Evolutionary conservation across 2,329 filamentous ascomycete species (phyloP), one percentile per base, ranked within the genome.

Genomic region (Davidsoniella australis): DNA sequence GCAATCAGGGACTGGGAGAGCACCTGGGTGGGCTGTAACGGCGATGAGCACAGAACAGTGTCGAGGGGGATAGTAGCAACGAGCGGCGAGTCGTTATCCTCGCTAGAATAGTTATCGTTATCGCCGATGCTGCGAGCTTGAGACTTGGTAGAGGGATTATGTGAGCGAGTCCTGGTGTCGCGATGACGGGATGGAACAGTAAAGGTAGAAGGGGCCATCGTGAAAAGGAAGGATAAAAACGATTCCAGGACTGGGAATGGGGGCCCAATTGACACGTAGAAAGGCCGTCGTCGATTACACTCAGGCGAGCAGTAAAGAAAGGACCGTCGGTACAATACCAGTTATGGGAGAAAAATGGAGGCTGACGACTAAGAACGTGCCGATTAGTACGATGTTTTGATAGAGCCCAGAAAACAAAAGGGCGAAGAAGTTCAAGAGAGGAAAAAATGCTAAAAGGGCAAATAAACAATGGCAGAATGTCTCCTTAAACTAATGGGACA

Each of bases 11-110:
- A 41, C 20, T 48, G 49, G 12, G 47, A 17, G 37, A 72, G 59
- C 14, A 73, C 59, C 53, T 74, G 69, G 1, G 68, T 72, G 0
- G 68, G 62, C 53, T 72, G 69, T 23, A 61, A 62, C 10, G 63
- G 59, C 1, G 66, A 66, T 4, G 66, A 68, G 58, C 64, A 67
- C 36, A 66, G 66, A 17, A 69, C 64, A n/a, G 69, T 73, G 14
- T 58, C 60, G 7, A 48, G 45, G 3, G 51, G 47, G 14, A 45
- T 10, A 10, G 50, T 52, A 23, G 23, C 46, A n/a, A 66, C 61
- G 12, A 60, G 62, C 12, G 61, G 58, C 1, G 64, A 64, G 29
- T 52, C 38, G 45, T 45, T 33, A 20, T 52, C 41, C 17, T 48
- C 46, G 36, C 16, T 33, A 26, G 29, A 33, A 33, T 38, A 16